A percentile compares a stretch with the other conserved stretches of the same genome.
Evolutionary conservation across 352 stramenopile species (phyloP).

Genomic region (Globisporangium cederbergense): DNA sequence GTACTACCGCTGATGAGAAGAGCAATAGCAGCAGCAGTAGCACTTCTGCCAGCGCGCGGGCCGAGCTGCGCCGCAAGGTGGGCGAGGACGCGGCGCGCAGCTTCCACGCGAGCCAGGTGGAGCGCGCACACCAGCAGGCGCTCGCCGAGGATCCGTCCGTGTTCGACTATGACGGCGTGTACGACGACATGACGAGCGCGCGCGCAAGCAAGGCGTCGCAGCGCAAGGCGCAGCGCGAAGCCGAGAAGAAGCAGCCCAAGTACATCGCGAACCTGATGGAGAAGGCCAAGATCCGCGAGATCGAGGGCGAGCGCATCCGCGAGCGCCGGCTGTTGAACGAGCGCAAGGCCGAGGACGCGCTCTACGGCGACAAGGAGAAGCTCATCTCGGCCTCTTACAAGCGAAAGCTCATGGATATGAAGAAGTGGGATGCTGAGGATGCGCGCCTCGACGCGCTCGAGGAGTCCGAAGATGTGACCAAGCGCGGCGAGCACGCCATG

Average conservation of each 20-base stretch:
- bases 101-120: slow-evolving; percentile 47
- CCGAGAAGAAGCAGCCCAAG: slow-evolving; percentile 75
- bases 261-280: slow-evolving; percentile 90
- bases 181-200: slow-evolving; percentile 77
- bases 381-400: slow-evolving; percentile 91
- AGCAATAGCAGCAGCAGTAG: background rate
- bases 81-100: slow-evolving; percentile 48
- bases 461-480: slow-evolving; percentile 70
- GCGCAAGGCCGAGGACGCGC: slow-evolving; percentile 72
- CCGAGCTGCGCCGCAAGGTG: slow-evolving; percentile 26
- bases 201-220: slow-evolving; percentile 33
- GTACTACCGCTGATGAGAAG: background rate
- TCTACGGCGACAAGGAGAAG: slow-evolving; percentile 88
- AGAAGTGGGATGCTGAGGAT: slow-evolving; percentile 86
- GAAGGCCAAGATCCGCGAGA: slow-evolving; percentile 87
- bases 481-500: slow-evolving; percentile 72
- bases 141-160: slow-evolving; percentile 77
- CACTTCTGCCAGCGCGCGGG: slow-evolving; percentile 2
- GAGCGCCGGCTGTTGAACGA: slow-evolving; percentile 86
- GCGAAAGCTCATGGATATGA: slow-evolving; percentile 86
- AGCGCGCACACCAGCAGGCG: slow-evolving; percentile 46
- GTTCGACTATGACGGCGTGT: slow-evolving; percentile 91
- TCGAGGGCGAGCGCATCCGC: slow-evolving; percentile 87
- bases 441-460: slow-evolving; percentile 58
- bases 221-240: slow-evolving; percentile 43